Evolutionary conservation across 202 grass and related monocot genomes (phyloP).

Genomic region (Schoenoplectus tabernaemontani): DNA sequence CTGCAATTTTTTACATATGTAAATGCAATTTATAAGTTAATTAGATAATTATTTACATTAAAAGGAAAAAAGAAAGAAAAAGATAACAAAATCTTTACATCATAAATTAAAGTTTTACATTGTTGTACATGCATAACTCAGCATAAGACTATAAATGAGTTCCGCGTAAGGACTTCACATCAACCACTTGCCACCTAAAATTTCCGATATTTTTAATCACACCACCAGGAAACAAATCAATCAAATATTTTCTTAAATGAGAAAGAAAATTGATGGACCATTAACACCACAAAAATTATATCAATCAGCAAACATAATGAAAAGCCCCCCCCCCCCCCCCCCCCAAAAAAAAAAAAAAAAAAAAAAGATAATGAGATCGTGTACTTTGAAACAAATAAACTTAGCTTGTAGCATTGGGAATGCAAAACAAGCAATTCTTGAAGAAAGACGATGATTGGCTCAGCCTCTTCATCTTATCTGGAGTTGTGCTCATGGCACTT

Average conservation of each 20-base stretch:
- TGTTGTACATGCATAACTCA: background rate
- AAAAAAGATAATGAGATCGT: background rate
- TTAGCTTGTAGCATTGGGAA: constrained; percentile 15
- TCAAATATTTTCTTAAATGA: background rate
- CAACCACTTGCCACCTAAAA: background rate
- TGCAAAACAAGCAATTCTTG: constrained; percentile 16
- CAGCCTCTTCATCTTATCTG: constrained; percentile 14
- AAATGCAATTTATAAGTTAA: background rate
- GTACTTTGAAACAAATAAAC: background rate
- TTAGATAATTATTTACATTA: background rate
- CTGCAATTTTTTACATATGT: background rate
- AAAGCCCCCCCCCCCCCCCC: no score
- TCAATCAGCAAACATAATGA: constrained; percentile 4
- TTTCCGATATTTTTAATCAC: background rate
- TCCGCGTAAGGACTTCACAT: background rate
- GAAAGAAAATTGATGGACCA: background rate
- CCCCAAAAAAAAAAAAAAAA: no score
- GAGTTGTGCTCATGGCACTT: background rate
- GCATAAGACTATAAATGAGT: background rate
- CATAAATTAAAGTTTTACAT: background rate
- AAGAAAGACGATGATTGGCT: background rate
- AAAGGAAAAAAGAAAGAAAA: background rate
- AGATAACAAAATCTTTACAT: constrained; percentile 6
- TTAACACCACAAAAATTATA: constrained; percentile 10
- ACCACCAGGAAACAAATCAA: constrained; percentile 5